Percentiles rank a stretch among this genome's conserved stretches.
These are phyloP conservation scores for Saccharomycopsis sp. DNA, from an alignment of 805 yeast species.

Conservation along the genomic window DNA sequence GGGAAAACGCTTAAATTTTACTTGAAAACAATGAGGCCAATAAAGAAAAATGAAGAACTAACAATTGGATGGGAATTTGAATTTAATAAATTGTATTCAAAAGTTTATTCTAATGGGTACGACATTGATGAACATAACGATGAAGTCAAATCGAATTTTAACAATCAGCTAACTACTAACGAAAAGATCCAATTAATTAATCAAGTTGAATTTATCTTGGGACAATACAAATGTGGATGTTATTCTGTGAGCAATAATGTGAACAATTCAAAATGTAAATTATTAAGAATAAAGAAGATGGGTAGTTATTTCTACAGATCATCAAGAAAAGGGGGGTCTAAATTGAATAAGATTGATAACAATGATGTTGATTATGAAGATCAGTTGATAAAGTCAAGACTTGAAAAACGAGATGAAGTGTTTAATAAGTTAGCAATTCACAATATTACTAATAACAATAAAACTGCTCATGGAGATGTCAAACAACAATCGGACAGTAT, in stretches of 20 bases:
- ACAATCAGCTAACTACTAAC: conserved; percentile 39
- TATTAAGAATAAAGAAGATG: conserved; percentile 55
- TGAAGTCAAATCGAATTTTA: conserved; percentile 35
- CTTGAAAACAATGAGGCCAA: conserved; percentile 47
- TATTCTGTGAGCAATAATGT: conserved; percentile 26
- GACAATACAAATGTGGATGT: conserved; percentile 61
- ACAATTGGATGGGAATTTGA: conserved; percentile 91
- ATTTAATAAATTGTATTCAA: conserved; percentile 60
- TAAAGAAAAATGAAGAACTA: conserved; percentile 63
- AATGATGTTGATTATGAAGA: conserved; percentile 25
- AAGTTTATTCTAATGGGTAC: conserved; percentile 38
- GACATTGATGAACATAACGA: conserved; percentile 20
- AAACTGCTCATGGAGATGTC: background rate
- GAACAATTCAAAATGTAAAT: conserved; percentile 44
- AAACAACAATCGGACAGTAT: background rate
- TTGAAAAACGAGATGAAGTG: conserved; percentile 9
- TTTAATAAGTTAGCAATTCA: background rate
- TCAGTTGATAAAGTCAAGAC: conserved; percentile 3
- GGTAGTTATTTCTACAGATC: conserved; percentile 54
- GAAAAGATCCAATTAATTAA: conserved; percentile 51
- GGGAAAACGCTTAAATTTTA: conserved; percentile 42
- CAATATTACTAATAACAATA: background rate
- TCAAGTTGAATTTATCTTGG: conserved; percentile 54
- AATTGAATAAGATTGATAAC: conserved; percentile 32
- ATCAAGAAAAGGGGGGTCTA: conserved; percentile 39